Evolutionary conservation across 148 eudicot species (phyloP), one percentile per base, ranked within the genome.

Genomic region (Persicaria maculosa): DNA sequence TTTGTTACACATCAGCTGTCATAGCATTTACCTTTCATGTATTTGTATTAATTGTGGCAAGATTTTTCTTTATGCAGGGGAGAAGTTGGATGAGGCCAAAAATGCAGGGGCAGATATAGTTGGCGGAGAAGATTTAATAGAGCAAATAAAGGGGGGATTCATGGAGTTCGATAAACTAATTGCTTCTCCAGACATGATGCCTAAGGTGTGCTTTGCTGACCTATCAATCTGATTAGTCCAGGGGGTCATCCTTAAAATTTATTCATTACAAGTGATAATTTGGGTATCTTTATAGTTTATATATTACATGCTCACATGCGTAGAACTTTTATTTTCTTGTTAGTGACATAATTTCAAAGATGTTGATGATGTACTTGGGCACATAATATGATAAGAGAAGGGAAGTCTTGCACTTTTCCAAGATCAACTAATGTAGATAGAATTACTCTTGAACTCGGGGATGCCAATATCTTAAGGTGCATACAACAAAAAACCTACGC

Each of bases 121-220:
- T 73, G 98, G 98, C 62, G 98, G 98, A 77, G 97, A 94, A 64
- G 97, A 94, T 76, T 83, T 94, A 85, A 94, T 94, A 78, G 86
- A 83, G 78, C 91, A 88, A 78, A 91, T 94, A 50, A 94, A 94
- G 81, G 90, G 81, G 57, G 97, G 98, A 76, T 94, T 91, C 84
- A 89, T 94, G 98, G 97, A 91, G 74, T 94, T 94, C 72, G 98
- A 94, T 79, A 91, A 91, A 80, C 79, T 94, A 52, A 89, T 94
- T 86, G 98, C 98, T 59, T 88, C 95, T 72, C 95, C 98, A 19
- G 98, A 94, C 82, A 94, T 94, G 98, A 94, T 94, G 98, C 95
- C 98, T 47, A 94, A 94, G 98, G 98, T 94, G 65, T 68, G 15
- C 74, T 72, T 62, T 47, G 48, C 47, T 57, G 47, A 25, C 74